Base-by-base conservation (phyloP, 1,284 basidiomycete species). In the Rugiboletus extremiorientalis region DNA sequence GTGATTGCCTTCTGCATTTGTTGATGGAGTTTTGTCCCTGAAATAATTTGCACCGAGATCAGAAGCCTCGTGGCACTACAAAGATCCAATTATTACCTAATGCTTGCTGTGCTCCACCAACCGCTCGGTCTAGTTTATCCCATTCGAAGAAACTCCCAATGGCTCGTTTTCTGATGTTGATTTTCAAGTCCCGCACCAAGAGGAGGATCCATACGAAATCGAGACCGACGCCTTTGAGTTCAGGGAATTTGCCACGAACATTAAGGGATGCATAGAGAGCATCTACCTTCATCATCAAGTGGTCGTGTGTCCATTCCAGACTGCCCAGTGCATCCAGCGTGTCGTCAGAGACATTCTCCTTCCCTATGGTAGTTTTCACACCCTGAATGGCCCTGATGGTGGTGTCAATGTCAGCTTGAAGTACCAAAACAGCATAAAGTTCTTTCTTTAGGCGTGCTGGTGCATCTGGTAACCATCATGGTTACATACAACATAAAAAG, bases 91-190 rank as follows among this genome's bases (percentile, higher is more conserved):
- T 37, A 37, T 11, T 38, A 38, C 37, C 18, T 8, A 77, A 52
- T 5, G 74, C 49, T 34, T 74, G 62, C 12, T 72, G 58, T 28
- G 61, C 58, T 0, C 76, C 71, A 0, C 72, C 69, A 16, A 70
- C 71, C 1, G 74, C 75, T 30, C 64, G 65, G 46, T 76, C 70
- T 0, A 78, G 60, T 10, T 62, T 66, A 31, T 78, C 73, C 72
- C 72, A 77, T 46, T 78, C 73, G 11, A 74, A 72, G 48, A 79
- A 78, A 20, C 68, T 72, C 0, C 66, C 69, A 14, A 76, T 71
- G 0, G 71, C 73, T 1, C 65, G 51, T 41, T 73, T 76, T 0
- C 67, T n/a, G n/a, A n/a, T n/a, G n/a, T n/a, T n/a, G n/a, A n/a
- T n/a, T n/a, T n/a, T n/a, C n/a, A n/a, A n/a, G 58, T 77, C 72